Conservation (phyloP, 2,329 filamentous ascomycete species). For the Lachnellula subtilissima region DNA sequence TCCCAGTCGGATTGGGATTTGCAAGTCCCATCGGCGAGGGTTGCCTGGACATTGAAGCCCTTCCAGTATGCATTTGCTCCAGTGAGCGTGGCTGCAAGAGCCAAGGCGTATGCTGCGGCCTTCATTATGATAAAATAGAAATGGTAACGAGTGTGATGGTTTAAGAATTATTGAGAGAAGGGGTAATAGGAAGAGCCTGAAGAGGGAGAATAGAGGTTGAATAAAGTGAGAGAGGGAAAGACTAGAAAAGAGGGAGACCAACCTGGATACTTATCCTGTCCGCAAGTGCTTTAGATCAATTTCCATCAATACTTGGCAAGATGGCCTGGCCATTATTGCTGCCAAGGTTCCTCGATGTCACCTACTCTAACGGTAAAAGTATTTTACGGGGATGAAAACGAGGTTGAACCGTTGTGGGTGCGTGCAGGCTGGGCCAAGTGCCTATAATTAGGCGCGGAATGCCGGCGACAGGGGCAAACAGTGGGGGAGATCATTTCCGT, state of each 20-base stretch:
- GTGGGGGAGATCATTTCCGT: no score
- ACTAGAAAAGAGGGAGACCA: background rate
- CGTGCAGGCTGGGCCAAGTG: background rate
- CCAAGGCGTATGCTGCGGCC: slow-evolving; percentile 24
- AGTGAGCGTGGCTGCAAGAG: slow-evolving; percentile 31
- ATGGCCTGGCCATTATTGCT: background rate
- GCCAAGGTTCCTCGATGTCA: background rate
- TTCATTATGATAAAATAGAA: slow-evolving; percentile 20
- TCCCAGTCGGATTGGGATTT: slow-evolving; percentile 61
- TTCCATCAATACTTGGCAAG: background rate
- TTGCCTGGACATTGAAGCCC: slow-evolving; percentile 40
- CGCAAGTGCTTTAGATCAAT: background rate
- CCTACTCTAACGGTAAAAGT: background rate
- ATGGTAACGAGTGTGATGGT: background rate
- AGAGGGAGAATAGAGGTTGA: background rate
- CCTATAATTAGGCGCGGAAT: background rate
- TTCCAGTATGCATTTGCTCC: slow-evolving; percentile 35
- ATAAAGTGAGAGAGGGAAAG: background rate
- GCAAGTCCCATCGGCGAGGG: slow-evolving; percentile 51
- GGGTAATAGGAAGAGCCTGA: background rate
- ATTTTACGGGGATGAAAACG: background rate
- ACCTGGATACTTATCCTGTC: background rate
- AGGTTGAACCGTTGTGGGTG: background rate
- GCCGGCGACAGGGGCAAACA: background rate
- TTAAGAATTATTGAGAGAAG: background rate